Conservation (phyloP, 2,329 filamentous ascomycete species). For the Akanthomyces dipterigenus region DNA sequence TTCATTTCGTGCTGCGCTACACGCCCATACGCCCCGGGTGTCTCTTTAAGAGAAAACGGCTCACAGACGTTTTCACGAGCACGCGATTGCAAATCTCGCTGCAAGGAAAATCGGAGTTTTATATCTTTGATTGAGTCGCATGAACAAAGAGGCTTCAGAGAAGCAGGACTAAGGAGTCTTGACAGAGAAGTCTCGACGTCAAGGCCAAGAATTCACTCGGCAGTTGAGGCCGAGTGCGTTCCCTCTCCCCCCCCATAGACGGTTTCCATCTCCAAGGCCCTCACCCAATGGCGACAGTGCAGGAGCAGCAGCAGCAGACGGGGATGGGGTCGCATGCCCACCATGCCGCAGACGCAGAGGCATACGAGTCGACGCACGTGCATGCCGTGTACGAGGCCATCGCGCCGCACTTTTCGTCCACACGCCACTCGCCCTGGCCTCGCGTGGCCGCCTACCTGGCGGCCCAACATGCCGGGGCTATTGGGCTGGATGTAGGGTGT, state of each 20-base stretch:
- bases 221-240: neutral
- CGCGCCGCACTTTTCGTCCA: conserved; percentile 76
- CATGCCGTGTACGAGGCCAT: conserved; percentile 88
- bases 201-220: neutral
- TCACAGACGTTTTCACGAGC: neutral
- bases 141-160: neutral
- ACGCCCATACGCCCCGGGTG: neutral
- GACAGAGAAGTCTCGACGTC: neutral
- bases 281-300: neutral
- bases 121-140: neutral
- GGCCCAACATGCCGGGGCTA: conserved; percentile 56
- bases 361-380: conserved; percentile 81
- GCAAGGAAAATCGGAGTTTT: neutral
- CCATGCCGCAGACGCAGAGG: conserved; percentile 31
- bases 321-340: neutral
- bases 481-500: conserved; percentile 89
- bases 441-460: conserved; percentile 75
- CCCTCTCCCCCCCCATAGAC: neutral
- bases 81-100: neutral
- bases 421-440: conserved; percentile 82
- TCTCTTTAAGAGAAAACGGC: neutral
- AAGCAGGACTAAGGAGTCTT: neutral
- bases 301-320: neutral
- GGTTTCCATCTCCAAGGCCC: neutral
- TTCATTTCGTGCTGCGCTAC: neutral